phyloP scores from a whole-genome alignment of 768 basidiomycete genomes.

The Tylopilus vinaceipallidus region DNA sequence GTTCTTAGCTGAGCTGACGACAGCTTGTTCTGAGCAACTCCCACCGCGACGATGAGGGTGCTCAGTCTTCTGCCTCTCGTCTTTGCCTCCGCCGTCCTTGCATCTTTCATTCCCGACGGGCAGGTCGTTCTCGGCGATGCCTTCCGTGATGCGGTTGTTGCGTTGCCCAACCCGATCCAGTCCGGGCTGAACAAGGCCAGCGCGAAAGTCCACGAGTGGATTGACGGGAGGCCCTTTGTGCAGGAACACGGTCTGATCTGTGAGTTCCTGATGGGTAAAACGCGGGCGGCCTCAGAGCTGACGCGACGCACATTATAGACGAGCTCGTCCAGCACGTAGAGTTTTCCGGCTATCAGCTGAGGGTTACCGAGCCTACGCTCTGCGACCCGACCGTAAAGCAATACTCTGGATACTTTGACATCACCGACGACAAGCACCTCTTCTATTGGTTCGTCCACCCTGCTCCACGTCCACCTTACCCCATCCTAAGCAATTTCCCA shows the following conservation, averaged over 20 bases:
- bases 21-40: neutral
- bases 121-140: slow-evolving; percentile 44
- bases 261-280: slow-evolving; percentile 37
- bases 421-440: slow-evolving; percentile 74
- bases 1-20: neutral
- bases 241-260: slow-evolving; percentile 71
- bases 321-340: slow-evolving; percentile 60
- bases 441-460: slow-evolving; percentile 72
- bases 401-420: slow-evolving; percentile 81
- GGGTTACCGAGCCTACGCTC: slow-evolving; percentile 64
- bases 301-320: slow-evolving; percentile 33
- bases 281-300: neutral
- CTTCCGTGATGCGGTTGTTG: slow-evolving; percentile 27
- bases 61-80: slow-evolving; percentile 35
- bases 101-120: slow-evolving; percentile 38
- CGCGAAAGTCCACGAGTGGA: slow-evolving; percentile 58
- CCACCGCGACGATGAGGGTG: slow-evolving; percentile 39
- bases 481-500: slow-evolving; percentile 24
- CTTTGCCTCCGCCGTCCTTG: slow-evolving; percentile 35
- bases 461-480: neutral
- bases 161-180: slow-evolving; percentile 43
- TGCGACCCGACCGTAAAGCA: slow-evolving; percentile 77
- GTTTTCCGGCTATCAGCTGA: slow-evolving; percentile 52
- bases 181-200: slow-evolving; percentile 40
- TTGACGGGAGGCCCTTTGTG: slow-evolving; percentile 62